Percentiles rank a stretch among this genome's conserved stretches.
Conservation (phyloP, 2,329 filamentous ascomycete genomes). For the Aspergillus glaucus region DNA sequence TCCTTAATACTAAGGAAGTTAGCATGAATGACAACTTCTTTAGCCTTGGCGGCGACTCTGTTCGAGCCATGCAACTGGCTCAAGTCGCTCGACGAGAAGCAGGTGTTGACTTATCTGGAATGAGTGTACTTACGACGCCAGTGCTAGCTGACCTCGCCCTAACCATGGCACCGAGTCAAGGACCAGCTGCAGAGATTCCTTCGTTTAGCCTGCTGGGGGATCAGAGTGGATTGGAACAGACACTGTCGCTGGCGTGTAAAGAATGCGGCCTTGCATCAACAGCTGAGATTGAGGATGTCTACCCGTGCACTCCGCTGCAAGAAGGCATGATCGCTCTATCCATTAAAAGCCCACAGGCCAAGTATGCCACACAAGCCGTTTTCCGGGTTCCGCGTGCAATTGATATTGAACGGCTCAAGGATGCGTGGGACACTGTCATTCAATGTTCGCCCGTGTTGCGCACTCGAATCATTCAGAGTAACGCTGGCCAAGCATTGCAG, state of each 20-base stretch:
- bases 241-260: neutral
- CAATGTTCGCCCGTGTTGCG: constrained; percentile 32
- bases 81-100: neutral
- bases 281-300: constrained; percentile 18
- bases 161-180: neutral
- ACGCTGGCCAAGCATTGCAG: constrained; percentile 13
- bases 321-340: constrained; percentile 34
- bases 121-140: neutral
- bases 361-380: constrained; percentile 31
- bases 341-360: constrained; percentile 30
- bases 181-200: neutral
- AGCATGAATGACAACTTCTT: constrained; percentile 23
- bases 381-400: constrained; percentile 22
- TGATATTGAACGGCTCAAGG: constrained; percentile 21
- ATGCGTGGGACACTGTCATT: constrained; percentile 27
- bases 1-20: neutral
- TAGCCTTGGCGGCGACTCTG: constrained; percentile 23
- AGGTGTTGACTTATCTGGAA: neutral
- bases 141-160: neutral
- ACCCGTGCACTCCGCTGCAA: constrained; percentile 22
- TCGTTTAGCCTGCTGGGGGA: neutral
- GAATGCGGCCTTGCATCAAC: neutral
- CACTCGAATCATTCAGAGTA: constrained; percentile 26
- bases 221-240: neutral
- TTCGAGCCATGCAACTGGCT: constrained; percentile 17